Evolutionary conservation across 306 rosid species (phyloP).

Genomic region (Citrullus colocynthis): DNA sequence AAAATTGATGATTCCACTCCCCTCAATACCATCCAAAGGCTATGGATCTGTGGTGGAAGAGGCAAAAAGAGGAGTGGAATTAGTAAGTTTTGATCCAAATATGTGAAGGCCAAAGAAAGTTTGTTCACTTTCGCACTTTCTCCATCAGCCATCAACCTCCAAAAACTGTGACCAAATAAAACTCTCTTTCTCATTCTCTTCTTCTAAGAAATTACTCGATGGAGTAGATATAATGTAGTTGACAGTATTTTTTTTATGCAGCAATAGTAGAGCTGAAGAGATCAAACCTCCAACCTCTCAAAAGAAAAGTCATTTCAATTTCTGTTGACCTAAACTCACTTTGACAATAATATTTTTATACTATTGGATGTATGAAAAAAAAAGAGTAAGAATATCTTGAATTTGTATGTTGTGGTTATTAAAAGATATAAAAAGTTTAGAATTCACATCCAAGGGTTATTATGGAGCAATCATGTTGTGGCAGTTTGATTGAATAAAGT

Average conservation of each 20-base stretch:
- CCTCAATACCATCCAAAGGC: neutral
- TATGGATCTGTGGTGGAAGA: neutral
- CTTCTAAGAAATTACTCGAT: neutral
- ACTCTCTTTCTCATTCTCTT: neutral
- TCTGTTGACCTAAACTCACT: too few species aligned
- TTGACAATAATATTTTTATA: too few species aligned
- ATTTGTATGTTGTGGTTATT: neutral
- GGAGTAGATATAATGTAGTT: too few species aligned
- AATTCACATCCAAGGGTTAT: neutral
- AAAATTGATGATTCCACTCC: conserved; percentile 2
- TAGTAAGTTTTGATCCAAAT: neutral
- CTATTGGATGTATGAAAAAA: too few species aligned
- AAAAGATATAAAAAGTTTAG: neutral
- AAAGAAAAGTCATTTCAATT: too few species aligned
- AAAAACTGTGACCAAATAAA: neutral
- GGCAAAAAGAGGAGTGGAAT: neutral
- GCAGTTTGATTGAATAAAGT: neutral
- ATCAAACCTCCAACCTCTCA: too few species aligned
- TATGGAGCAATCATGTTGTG: neutral
- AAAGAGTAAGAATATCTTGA: too few species aligned
- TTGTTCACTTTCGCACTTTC: neutral
- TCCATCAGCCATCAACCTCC: neutral
- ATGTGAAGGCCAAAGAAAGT: neutral
- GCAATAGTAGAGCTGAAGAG: too few species aligned
- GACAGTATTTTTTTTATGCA: too few species aligned